Percentiles rank a stretch among this genome's conserved stretches.
phyloP scores from a whole-genome alignment of 1,284 basidiomycete genomes.

The Pyrrhoderma lamaoense region DNA sequence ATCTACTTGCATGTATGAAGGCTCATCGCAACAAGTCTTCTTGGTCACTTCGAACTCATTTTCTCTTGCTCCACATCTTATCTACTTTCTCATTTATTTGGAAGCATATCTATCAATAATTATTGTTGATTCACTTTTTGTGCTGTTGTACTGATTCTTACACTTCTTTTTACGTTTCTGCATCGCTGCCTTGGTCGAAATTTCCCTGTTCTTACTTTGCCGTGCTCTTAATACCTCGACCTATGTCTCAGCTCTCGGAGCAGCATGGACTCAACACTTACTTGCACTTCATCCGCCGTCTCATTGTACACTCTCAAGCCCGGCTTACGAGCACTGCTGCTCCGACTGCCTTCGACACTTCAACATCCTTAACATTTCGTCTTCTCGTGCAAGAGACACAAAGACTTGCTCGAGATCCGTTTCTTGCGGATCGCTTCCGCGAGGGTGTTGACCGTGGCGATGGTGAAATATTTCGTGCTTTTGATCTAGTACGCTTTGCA shows the following conservation, averaged over 20 bases:
- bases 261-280: slow-evolving; percentile 94
- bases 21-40: too few relatives aligned
- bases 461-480: slow-evolving; percentile 70
- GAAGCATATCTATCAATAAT: too few relatives aligned
- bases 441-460: slow-evolving; percentile 82
- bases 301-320: slow-evolving; percentile 79
- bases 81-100: too few relatives aligned
- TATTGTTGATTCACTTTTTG: too few relatives aligned
- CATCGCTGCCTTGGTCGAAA: not conserved
- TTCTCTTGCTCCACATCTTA: too few relatives aligned
- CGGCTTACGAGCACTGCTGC: slow-evolving; percentile 51
- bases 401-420: slow-evolving; percentile 79
- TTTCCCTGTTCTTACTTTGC: not conserved
- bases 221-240: not conserved
- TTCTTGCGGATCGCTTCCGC: slow-evolving; percentile 77
- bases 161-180: slow-evolving; percentile 17
- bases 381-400: slow-evolving; percentile 82
- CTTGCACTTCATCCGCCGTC: slow-evolving; percentile 89
- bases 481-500: slow-evolving; percentile 71
- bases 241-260: slow-evolving; percentile 70
- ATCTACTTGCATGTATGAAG: too few relatives aligned
- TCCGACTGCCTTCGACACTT: slow-evolving; percentile 58
- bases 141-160: slow-evolving; percentile 13
- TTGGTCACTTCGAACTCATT: too few relatives aligned
- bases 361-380: slow-evolving; percentile 69